Evolutionary conservation across 768 basidiomycete species (phyloP).

Genomic region (Mycena chlorophos): DNA sequence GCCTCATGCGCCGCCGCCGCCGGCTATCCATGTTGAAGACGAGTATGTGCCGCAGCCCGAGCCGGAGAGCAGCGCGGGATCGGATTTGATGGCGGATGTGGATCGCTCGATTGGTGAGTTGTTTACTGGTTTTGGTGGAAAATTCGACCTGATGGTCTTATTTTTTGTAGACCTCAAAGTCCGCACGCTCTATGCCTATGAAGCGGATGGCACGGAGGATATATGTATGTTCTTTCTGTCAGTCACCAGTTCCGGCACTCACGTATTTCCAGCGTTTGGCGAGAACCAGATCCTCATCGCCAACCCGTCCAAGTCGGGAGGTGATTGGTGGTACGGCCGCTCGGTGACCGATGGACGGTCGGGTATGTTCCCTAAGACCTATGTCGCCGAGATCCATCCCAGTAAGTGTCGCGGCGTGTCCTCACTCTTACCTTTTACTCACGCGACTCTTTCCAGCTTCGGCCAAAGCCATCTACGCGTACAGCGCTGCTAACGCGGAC

Average conservation of each 20-base stretch:
- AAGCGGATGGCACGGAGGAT: conserved; percentile 86
- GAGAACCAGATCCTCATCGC: conserved; percentile 78
- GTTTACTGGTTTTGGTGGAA: not conserved
- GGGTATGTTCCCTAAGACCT: conserved; percentile 90
- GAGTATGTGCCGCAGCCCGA: conserved; percentile 19
- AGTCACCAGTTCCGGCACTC: conserved; percentile 4
- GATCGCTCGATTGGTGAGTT: conserved; percentile 61
- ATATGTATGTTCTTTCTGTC: conserved; percentile 56
- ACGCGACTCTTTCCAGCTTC: conserved; percentile 45
- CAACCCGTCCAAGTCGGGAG: conserved; percentile 80
- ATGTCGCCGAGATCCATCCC: conserved; percentile 70
- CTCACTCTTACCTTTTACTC: conserved; percentile 1
- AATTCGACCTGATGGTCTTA: conserved; percentile 7
- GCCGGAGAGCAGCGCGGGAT: too few relatives aligned
- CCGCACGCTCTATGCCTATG: conserved; percentile 80
- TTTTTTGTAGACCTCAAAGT: conserved; percentile 62
- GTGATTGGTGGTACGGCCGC: conserved; percentile 94
- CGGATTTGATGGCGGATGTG: conserved; percentile 69
- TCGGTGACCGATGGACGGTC: conserved; percentile 60
- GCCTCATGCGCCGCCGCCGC: conserved; percentile 28
- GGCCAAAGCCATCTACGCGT: conserved; percentile 82
- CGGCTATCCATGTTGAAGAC: conserved; percentile 58
- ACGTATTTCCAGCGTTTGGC: conserved; percentile 58
- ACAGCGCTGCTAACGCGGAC: conserved; percentile 67
- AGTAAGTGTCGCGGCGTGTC: conserved; percentile 51